Base-by-base conservation (phyloP, 2,329 filamentous ascomycete species). In the Pseudogymnoascus sp. region DNA sequence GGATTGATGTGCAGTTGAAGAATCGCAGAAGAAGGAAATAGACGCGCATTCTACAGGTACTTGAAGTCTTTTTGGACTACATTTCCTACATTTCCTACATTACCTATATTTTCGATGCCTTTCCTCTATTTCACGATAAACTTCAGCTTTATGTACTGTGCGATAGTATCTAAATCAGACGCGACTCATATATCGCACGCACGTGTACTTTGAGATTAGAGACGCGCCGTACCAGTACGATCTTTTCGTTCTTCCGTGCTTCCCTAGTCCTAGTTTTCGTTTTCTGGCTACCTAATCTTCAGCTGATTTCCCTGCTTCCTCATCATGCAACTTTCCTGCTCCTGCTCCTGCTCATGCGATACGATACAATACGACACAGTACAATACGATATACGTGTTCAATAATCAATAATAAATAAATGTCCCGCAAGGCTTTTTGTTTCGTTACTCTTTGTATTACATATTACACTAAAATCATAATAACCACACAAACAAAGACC, bases 31-130 rank as follows among this genome's bases (percentile, higher is more conserved):
- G 24, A 24, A 24, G 24, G 4, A 21, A 44, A 53, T 53, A 53
- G 44, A 53, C 44, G 44, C 44, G 44, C 44, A 29, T 53, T 53
- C 24, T 6, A 53, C 24, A 53, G 14, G 44, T 53, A 53, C 44
- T 29, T 53, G 14, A 53, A 53, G 44, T 53, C 44, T 53, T 53
- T 53, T 53, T 53, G 24, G 24, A 50, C 44, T 50, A 50, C 44
- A 26, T 26, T 50, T 50, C 11, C 19, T 47, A 5, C 10, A 42
- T 42, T 6, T 5, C 8, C 14, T 40, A 4, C n/a, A 19, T 40
- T n/a, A n/a, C n/a, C n/a, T n/a, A n/a, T n/a, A n/a, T n/a, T n/a
- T n/a, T n/a, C n/a, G n/a, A n/a, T n/a, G n/a, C n/a, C n/a, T n/a
- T n/a, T n/a, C n/a, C n/a, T n/a, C n/a, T n/a, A n/a, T n/a, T n/a